Base-by-base conservation (phyloP, 2,329 filamentous ascomycete genomes). In the Catunica adiposa region DNA sequence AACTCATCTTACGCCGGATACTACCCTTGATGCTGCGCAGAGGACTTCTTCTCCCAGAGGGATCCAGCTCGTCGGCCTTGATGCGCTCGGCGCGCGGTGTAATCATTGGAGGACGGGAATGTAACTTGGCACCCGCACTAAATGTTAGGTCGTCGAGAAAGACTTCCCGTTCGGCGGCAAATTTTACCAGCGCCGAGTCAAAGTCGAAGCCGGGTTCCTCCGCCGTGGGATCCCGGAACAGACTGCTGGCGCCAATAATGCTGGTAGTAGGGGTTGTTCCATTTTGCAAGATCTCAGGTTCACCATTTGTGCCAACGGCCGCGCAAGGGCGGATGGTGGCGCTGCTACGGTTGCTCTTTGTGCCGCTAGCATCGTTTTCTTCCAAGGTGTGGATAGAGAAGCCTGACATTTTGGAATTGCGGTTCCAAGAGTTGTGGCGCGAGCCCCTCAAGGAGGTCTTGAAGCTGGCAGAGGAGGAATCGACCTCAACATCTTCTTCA, bases 61-160 rank as follows among this genome's bases (percentile, higher is more conserved):
- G 63, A 22, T 75, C 72, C 51, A 60, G 72, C 60, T 94, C 89
- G 44, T 89, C 85, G 29, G 80, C 79, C 61, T 82, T 82, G 63
- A 96, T 86, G 63, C 86, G 84, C 67, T 94, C 86, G 2, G 89
- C 80, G 62, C 86, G 81, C 31, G 88, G 82, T 62, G 87, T 83
- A 29, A 89, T 79, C 73, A 86, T 87, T 8, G 80, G 80, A 23
- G 83, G 80, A 57, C 82, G 73, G 57, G 78, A 71, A 62, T 85
- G 79, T 23, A 85, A 76, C 61, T 87, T 85, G 42, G 86, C 85
- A 46, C 89, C 89, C 22, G 89, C 88, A 61, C 79, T 87, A 66
- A 97, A 89, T 61, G 83, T 88, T 55, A 97, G 77, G 66, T 98
- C 92, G 61, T 94, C 87, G 54, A 97, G 73, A 64, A 98, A 98